Evolutionary conservation across 352 stramenopile genomes (phyloP), one percentile per base, ranked within the genome.

Genomic region (Pythium oligandrum): DNA sequence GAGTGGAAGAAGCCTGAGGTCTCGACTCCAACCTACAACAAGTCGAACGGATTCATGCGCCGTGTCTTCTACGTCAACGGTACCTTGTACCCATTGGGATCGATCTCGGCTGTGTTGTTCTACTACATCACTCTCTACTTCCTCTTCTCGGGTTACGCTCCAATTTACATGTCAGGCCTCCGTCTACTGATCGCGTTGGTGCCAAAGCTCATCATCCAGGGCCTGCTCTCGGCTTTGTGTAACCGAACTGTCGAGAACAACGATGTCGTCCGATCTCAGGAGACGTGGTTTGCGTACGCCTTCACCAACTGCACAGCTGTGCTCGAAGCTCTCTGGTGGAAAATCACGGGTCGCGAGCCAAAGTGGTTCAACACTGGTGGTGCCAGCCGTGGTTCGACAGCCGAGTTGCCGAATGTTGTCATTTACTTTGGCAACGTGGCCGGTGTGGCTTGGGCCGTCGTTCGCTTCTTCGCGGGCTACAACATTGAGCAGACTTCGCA

Each of bases 111-210:
- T 9, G 70, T 93, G 30, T 59, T 93, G 57, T 93, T 89, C 59
- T 90, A 86, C 64, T 89, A 89, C 70, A 82, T 93, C 53, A 90
- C 82, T 50, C 66, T 90, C 57, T 93, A 93, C 72, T 93, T 90
- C 60, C 62, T 93, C 34, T 93, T 79, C 63, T 86, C 79, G 3
- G 82, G 82, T 42, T 83, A 88, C 57, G 77, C 82, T 35, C 82
- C 82, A 17, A 90, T 93, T 51, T 93, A 90, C 72, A 88, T 88
- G 78, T 66, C 71, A 53, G 75, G 71, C 11, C 57, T 74, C 26
- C 79, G 79, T 53, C 68, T 93, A 26, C 67, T 93, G 45, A 82
- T 88, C 50, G 82, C 79, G 26, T 50, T 93, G 48, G 79, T 93
- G 63, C 82, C 82, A 0, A 90, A 93, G 76, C 69, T 93, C 1